A percentile compares a stretch with the other conserved stretches of the same genome.
phyloP scores from a whole-genome alignment of 305 asterid species.

The Fraxinus velutina region DNA sequence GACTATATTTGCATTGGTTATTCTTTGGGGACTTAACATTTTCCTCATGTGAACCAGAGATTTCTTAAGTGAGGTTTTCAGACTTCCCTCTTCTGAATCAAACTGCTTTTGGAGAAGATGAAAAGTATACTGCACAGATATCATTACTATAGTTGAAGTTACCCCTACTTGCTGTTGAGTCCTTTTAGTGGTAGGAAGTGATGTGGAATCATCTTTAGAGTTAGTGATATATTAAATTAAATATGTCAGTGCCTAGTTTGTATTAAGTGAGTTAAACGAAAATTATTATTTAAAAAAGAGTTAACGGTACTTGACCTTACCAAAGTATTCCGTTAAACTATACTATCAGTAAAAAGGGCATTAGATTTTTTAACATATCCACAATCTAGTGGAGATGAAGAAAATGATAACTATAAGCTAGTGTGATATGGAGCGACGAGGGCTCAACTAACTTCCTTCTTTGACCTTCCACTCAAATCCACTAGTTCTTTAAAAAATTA shows the following conservation, averaged over 20 bases:
- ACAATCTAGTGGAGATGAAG: neutral
- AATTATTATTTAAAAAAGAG: neutral
- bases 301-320: neutral
- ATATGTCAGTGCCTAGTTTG: neutral
- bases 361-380: neutral
- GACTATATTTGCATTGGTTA: slow-evolving; percentile 24
- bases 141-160: slow-evolving; percentile 20
- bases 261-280: neutral
- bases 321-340: neutral
- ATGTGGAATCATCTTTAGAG: slow-evolving; percentile 1
- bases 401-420: neutral
- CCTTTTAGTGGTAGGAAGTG: slow-evolving; percentile 9
- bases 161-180: slow-evolving; percentile 4
- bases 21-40: slow-evolving; percentile 35
- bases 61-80: slow-evolving; percentile 31
- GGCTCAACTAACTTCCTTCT: neutral
- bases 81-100: slow-evolving; percentile 33
- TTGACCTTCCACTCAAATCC: neutral
- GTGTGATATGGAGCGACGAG: neutral
- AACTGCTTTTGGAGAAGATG: slow-evolving; percentile 14
- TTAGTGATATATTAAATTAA: slow-evolving; percentile 13
- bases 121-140: slow-evolving; percentile 41
- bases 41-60: slow-evolving; percentile 31
- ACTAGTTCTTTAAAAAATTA: neutral
- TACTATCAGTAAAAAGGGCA: neutral